These are phyloP conservation scores for Podaxis pistillaris DNA, from an alignment of 768 basidiomycete genomes.

Conservation along the genomic window DNA sequence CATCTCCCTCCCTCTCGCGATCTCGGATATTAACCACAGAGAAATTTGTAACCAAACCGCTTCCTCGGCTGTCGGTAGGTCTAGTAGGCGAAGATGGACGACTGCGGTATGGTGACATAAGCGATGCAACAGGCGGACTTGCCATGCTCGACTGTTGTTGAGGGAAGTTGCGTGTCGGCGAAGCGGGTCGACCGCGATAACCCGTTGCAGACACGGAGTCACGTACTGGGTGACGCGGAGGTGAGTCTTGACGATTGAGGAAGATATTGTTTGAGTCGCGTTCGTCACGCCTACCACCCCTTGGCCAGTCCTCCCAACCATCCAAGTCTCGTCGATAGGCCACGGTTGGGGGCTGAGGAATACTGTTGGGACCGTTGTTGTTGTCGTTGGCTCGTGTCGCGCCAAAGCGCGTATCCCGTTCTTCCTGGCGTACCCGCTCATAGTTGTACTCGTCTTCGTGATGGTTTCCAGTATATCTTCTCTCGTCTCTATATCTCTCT, in stretches of 20 bases:
- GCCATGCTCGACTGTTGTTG: neutral
- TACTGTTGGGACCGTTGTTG: conserved; percentile 8
- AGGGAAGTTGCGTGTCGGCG: neutral
- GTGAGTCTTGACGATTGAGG: conserved; percentile 2
- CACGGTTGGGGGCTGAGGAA: conserved; percentile 28
- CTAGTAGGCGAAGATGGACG: conserved; percentile 1
- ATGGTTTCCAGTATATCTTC: conserved; percentile 1
- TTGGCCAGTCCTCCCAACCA: neutral
- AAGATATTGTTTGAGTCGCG: conserved; percentile 1
- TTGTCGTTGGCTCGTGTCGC: conserved; percentile 5
- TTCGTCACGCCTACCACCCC: neutral
- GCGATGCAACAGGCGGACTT: neutral
- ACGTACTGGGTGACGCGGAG: conserved; percentile 5
- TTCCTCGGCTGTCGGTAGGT: neutral
- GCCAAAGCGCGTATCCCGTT: conserved; percentile 6
- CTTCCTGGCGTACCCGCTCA: conserved; percentile 19
- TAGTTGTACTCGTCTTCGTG: conserved; percentile 19
- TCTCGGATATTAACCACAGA: conserved; percentile 1
- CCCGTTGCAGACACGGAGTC: neutral
- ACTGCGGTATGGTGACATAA: conserved; percentile 10
- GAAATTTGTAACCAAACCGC: conserved; percentile 7
- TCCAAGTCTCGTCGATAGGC: conserved; percentile 9
- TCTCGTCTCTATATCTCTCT: conserved; percentile 16
- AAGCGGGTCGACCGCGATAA: conserved; percentile 9
- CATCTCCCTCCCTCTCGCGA: neutral